Percentiles rank a stretch among this genome's conserved stretches.
Conservation (phyloP, 495 filamentous ascomycete species). For the Talaromyces adpressus region DNA sequence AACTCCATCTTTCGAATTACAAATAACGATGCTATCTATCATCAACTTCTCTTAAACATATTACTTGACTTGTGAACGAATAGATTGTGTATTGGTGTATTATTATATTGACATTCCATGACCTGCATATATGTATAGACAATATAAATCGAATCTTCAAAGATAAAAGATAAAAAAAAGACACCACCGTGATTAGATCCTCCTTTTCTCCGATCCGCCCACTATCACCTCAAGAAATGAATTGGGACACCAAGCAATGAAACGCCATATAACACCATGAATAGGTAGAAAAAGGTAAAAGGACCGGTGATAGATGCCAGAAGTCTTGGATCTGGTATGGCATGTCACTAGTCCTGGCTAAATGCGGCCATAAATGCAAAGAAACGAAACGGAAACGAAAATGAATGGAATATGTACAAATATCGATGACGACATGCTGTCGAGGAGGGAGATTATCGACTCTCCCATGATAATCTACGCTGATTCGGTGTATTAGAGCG, state of each 20-base stretch:
- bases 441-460: not conserved
- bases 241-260: not conserved
- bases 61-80: not conserved
- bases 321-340: not conserved
- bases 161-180: not conserved
- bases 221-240: not conserved
- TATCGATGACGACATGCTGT: not conserved
- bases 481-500: not conserved
- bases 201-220: not conserved
- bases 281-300: not conserved
- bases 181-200: not conserved
- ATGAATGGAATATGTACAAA: not conserved
- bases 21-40: not conserved
- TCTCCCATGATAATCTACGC: conserved; percentile 3
- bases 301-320: not conserved
- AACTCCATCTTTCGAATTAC: not conserved
- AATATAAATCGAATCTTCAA: not conserved
- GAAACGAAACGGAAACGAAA: not conserved
- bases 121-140: not conserved
- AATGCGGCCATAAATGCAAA: too few species aligned
- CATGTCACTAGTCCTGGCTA: too few species aligned
- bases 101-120: not conserved
- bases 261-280: not conserved
- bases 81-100: not conserved
- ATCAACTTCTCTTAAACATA: not conserved